Evolutionary conservation across 2,329 filamentous ascomycete genomes (phyloP), one percentile per base, ranked within the genome.

Genomic region (Capronia americana): DNA sequence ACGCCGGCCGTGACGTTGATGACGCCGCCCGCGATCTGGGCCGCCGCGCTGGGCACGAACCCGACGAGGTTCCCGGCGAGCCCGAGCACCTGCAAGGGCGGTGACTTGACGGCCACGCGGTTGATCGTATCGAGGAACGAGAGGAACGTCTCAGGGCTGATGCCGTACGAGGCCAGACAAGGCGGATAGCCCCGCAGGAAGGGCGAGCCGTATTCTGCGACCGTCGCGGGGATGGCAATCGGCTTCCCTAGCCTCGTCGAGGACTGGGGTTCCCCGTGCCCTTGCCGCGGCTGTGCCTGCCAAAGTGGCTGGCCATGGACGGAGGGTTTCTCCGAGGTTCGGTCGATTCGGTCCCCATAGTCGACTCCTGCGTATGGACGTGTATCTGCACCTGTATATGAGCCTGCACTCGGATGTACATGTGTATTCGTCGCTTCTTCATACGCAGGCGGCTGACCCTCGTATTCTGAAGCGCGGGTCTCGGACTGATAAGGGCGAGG

Each of bases 61-160:
- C 65, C 64, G 2, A 75, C 46, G 3, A 75, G 70, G 12, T 71
- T 72, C 1, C 74, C 73, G 14, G 74, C 74, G 17, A 64, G 70
- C 5, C 75, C 71, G 23, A 75, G 70, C 0, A 73, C 72, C 55
- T 74, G 69, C 41, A 76, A 67, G 8, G 74, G 73, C 3, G 74
- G 74, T 24, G 69, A 74, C 59, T 61, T 72, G 10, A 64, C 53
- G 34, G 73, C 69, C 11, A 69, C 65, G 28, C 73, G 70, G 57
- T 76, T 76, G 34, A 76, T 61, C 24, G 71, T 66, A 60, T 76
- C 73, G 26, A 75, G 60, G 58, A 75, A 75, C 7, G 17, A 41
- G n/a, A 74, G 57, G 57, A 76, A 67, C 10, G 32, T 30, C 12
- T 44, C 30, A 63, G 85, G 87, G 44, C 84, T 86, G 62, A 77